Conservation (phyloP, 768 basidiomycete species). For the Gautieria morchelliformis region DNA sequence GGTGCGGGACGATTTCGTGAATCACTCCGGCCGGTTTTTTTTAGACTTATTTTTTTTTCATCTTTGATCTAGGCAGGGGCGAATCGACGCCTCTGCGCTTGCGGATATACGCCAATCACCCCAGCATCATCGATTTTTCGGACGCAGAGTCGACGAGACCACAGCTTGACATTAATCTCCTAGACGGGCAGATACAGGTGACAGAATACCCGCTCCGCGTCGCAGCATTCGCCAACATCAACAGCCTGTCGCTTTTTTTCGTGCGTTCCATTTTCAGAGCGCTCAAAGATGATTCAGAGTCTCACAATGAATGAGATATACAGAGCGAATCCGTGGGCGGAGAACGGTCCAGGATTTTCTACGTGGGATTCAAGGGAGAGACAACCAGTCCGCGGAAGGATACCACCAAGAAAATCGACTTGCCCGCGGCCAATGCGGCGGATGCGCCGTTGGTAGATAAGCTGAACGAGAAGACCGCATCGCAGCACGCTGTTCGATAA, state of each 20-base stretch:
- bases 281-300: neutral
- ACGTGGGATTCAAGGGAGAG: constrained; percentile 78
- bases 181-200: constrained; percentile 59
- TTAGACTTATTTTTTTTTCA: neutral
- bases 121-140: constrained; percentile 67
- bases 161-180: constrained; percentile 58
- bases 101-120: constrained; percentile 63
- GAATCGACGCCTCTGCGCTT: constrained; percentile 68
- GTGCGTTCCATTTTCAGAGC: constrained; percentile 34
- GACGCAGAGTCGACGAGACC: constrained; percentile 63
- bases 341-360: constrained; percentile 61
- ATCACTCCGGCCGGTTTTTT: neutral
- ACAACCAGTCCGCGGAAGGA: constrained; percentile 44
- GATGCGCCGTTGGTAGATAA: constrained; percentile 61
- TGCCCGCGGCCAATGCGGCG: constrained; percentile 73
- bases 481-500: constrained; percentile 37
- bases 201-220: constrained; percentile 72
- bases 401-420: constrained; percentile 51
- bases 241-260: constrained; percentile 68
- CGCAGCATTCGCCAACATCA: constrained; percentile 68
- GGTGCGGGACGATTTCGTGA: constrained; percentile 40
- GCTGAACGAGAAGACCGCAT: constrained; percentile 44
- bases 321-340: constrained; percentile 63
- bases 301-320: neutral
- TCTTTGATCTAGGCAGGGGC: constrained; percentile 48